Percentiles rank a stretch among this genome's conserved stretches.
Evolutionary conservation across 176 grass and related monocot genomes (phyloP).

Genomic region (Leersia perrieri): DNA sequence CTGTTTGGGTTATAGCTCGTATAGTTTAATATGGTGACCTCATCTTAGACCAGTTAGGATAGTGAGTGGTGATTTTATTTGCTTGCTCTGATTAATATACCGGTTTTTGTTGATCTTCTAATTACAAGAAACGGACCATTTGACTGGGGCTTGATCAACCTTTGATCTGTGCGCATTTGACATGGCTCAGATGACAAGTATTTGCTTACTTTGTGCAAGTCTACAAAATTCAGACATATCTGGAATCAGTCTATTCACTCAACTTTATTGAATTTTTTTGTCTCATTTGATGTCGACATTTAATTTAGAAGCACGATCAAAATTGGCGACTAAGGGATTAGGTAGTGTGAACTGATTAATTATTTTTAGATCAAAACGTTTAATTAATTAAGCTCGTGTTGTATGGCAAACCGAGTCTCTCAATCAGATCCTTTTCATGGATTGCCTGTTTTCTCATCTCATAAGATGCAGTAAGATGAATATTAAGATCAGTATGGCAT

Average conservation of each 20-base stretch:
- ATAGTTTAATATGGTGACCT: not conserved
- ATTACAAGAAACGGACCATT: not conserved
- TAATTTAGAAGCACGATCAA: not conserved
- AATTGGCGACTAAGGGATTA: not conserved
- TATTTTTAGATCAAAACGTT: not conserved
- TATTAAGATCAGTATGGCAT: not conserved
- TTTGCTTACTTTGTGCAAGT: not conserved
- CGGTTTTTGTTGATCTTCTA: not conserved
- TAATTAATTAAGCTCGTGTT: not conserved
- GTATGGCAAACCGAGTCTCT: not conserved
- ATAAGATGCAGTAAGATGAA: not conserved
- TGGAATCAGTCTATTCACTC: not conserved
- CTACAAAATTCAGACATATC: not conserved
- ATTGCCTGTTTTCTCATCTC: not conserved
- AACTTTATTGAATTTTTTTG: not conserved
- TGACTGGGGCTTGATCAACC: not conserved
- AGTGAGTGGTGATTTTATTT: not conserved
- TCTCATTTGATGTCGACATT: constrained; percentile 7
- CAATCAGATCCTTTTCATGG: not conserved
- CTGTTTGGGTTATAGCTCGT: not conserved
- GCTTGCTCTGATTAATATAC: not conserved
- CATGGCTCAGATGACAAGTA: not conserved
- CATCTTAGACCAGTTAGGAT: not conserved
- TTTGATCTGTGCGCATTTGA: not conserved
- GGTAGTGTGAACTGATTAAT: not conserved